A percentile compares a stretch with the other conserved stretches of the same genome.
phyloP scores from a whole-genome alignment of 352 stramenopile genomes.

The Nothophytophthora sp. region DNA sequence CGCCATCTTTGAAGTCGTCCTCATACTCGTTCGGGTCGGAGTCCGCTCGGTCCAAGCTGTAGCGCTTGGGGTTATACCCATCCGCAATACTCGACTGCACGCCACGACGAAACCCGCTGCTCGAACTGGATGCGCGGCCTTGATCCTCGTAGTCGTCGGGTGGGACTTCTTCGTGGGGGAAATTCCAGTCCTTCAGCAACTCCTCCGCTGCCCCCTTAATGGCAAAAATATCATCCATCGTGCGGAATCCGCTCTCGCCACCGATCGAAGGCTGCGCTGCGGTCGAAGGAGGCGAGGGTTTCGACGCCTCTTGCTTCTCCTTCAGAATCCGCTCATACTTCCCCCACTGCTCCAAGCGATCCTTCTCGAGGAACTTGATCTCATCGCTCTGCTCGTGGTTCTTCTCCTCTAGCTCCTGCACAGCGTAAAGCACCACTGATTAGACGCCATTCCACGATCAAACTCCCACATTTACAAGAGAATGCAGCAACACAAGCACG shows the following conservation, averaged over 20 bases:
- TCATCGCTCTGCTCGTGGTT: slow-evolving; percentile 74
- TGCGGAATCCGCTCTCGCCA: slow-evolving; percentile 22
- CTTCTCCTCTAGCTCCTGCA: slow-evolving; percentile 76
- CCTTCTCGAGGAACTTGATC: slow-evolving; percentile 78
- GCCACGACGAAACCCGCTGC: slow-evolving; percentile 1
- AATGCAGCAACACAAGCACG: slow-evolving; percentile 4
- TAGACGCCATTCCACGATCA: not conserved
- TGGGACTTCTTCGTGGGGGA: slow-evolving; percentile 3
- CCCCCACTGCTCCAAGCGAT: slow-evolving; percentile 75
- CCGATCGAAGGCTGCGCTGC: not conserved
- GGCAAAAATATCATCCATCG: slow-evolving; percentile 38
- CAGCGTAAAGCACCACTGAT: not conserved
- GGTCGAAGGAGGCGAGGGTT: slow-evolving; percentile 2
- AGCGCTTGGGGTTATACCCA: slow-evolving; percentile 33
- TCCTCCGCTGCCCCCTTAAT: slow-evolving; percentile 43
- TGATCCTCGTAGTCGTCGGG: not conserved
- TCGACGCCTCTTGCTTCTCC: slow-evolving; percentile 34
- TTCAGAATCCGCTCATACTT: slow-evolving; percentile 63
- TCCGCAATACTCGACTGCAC: slow-evolving; percentile 13
- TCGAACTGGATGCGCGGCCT: not conserved
- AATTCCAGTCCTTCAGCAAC: slow-evolving; percentile 37
- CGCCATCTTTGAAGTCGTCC: not conserved
- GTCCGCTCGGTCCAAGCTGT: slow-evolving; percentile 28
- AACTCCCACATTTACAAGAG: no score
- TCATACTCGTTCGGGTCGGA: slow-evolving; percentile 7